Evolutionary conservation across 192 early-diverging fungal species (phyloP), one percentile per base, ranked within the genome.

Genomic region (Coemansia sp.): DNA sequence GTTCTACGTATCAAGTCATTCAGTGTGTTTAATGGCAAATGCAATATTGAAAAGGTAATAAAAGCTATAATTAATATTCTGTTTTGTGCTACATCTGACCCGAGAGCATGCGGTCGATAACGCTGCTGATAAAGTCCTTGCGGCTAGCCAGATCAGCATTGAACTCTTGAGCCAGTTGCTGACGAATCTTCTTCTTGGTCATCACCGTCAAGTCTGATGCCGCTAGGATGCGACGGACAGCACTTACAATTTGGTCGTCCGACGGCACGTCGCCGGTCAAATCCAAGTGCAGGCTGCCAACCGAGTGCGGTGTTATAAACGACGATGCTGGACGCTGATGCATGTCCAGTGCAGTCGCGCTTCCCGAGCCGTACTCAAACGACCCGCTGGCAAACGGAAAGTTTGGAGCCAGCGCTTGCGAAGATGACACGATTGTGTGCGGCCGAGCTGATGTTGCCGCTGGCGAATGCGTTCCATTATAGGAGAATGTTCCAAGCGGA

Each of bases 151-250:
- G 66, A 56, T 95, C 91, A 9, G 82, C 50, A 12, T 86, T 84
- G 73, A 90, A 93, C 21, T 85, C 68, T 3, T 67, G 73, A 7
- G 83, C 76, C 37, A 93, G 64, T 56, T 87, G 85, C 56, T 91
- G 89, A 14, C 91, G 85, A 52, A 96, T 88, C 74, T 90, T 88
- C 64, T 89, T 89, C 82, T 93, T 93, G 24, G 92, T 93, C 51
- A 93, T 75, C 2, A 81, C 70, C 65, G 84, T 83, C 72, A 94
- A 69, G 65, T 93, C 89, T 11, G 89, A 83, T 3, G 82, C 82
- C 23, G 81, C 73, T 41, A 96, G 69, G 17, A 94, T 85, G 22
- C 82, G 75, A 23, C 85, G 83, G 37, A 94, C 86, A 67, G 87
- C 81, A 11, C 67, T 55, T 14, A 86, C 60, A 15, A 95, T 77